These are phyloP conservation scores for Gymnopilus dilepis DNA, from an alignment of 768 basidiomycete genomes.

Conservation along the genomic window DNA sequence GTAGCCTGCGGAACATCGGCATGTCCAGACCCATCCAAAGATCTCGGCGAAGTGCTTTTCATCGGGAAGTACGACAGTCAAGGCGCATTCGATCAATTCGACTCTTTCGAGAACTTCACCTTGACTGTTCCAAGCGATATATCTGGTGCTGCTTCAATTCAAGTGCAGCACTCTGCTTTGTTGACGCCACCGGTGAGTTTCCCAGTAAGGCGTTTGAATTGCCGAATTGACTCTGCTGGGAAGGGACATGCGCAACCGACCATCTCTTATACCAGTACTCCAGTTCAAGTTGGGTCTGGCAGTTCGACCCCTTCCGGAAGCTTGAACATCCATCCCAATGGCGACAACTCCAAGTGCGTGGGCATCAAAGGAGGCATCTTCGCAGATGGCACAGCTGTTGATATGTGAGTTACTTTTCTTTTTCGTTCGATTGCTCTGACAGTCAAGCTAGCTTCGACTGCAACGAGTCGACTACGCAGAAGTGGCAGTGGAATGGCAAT, in stretches of 20 bases:
- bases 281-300: not conserved
- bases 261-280: not conserved
- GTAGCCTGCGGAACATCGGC: constrained; percentile 5
- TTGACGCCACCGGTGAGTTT: constrained; percentile 2
- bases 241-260: not conserved
- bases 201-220: not conserved
- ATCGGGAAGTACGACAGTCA: constrained; percentile 3
- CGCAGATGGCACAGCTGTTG: constrained; percentile 11
- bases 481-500: constrained; percentile 13
- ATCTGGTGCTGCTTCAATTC: constrained; percentile 11
- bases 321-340: constrained; percentile 7
- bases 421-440: not conserved
- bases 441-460: constrained; percentile 10
- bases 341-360: constrained; percentile 12
- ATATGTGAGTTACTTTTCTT: not conserved
- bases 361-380: constrained; percentile 8
- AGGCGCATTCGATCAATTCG: not conserved
- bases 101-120: constrained; percentile 10
- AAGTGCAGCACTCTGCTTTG: constrained; percentile 7
- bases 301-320: not conserved
- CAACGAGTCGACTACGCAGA: constrained; percentile 7
- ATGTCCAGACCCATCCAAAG: not conserved
- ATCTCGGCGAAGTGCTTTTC: constrained; percentile 5
- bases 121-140: constrained; percentile 11
- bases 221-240: not conserved